Conservation (phyloP, 176 grass and related monocot genomes). For the Aegilops sharonensis region DNA sequence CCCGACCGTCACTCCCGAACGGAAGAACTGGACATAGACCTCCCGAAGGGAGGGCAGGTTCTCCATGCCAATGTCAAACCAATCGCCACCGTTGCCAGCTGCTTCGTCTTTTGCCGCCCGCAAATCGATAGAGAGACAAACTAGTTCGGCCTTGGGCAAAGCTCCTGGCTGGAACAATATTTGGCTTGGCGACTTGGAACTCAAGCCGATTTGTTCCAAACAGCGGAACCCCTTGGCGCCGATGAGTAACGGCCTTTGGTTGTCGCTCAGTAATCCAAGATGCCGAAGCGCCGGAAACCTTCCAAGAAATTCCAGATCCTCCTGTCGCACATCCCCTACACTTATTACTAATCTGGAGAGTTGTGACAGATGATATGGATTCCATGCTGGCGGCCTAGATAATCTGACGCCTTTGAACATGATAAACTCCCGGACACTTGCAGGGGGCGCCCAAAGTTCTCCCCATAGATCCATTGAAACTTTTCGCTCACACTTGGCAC, state of each 20-base stretch:
- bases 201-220: accelerated
- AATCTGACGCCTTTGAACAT: neutral
- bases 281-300: neutral
- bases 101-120: no score
- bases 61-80: no score
- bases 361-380: neutral
- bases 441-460: neutral
- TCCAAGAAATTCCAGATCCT: neutral
- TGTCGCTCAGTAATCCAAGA: accelerated
- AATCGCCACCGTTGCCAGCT: no score
- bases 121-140: accelerated
- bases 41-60: no score
- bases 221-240: no score
- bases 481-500: no score
- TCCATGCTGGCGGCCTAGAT: neutral
- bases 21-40: accelerated
- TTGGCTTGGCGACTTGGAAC: no score
- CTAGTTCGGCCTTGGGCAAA: no score
- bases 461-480: neutral
- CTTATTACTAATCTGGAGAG: accelerated
- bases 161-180: no score
- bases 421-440: neutral
- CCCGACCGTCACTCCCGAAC: no score
- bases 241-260: accelerated
- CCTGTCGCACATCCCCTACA: neutral